Evolutionary conservation across 257 asterid species (phyloP).

Genomic region (Lycium barbarum): DNA sequence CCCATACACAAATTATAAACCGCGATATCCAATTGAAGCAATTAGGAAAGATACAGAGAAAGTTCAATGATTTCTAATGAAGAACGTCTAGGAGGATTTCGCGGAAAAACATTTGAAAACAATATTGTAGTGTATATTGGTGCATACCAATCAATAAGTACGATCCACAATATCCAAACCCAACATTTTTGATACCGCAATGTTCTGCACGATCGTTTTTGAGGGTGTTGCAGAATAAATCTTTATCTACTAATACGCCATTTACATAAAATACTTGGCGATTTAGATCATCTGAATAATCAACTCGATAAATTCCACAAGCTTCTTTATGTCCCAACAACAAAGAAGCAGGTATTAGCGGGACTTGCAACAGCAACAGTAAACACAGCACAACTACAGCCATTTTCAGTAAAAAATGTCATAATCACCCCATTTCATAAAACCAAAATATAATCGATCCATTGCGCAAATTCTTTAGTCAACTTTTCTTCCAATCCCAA

Average conservation of each 20-base stretch:
- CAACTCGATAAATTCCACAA: constrained; percentile 64
- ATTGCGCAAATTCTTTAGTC: constrained; percentile 42
- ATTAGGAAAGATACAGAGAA: neutral
- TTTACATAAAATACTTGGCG: constrained; percentile 61
- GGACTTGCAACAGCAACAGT: constrained; percentile 53
- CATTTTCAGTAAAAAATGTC: constrained; percentile 46
- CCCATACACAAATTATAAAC: constrained; percentile 11
- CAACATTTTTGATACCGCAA: constrained; percentile 48
- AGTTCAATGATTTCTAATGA: neutral
- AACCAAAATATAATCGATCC: constrained; percentile 38
- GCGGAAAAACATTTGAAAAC: neutral
- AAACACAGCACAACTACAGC: constrained; percentile 44
- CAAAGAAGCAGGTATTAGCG: constrained; percentile 51
- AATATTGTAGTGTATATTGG: constrained; percentile 11
- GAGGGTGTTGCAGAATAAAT: constrained; percentile 68
- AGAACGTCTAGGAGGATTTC: neutral
- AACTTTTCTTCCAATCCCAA: neutral
- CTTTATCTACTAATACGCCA: constrained; percentile 61
- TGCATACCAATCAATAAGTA: constrained; percentile 57
- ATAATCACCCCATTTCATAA: constrained; percentile 42
- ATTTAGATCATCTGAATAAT: constrained; percentile 48
- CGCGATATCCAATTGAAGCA: constrained; percentile 9
- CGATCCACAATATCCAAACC: constrained; percentile 53
- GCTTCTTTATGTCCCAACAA: constrained; percentile 44
- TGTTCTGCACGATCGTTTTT: constrained; percentile 43